Evolutionary conservation across 2,329 filamentous ascomycete genomes (phyloP), one percentile per base, ranked within the genome.

Genomic region (Talaromyces sp.): DNA sequence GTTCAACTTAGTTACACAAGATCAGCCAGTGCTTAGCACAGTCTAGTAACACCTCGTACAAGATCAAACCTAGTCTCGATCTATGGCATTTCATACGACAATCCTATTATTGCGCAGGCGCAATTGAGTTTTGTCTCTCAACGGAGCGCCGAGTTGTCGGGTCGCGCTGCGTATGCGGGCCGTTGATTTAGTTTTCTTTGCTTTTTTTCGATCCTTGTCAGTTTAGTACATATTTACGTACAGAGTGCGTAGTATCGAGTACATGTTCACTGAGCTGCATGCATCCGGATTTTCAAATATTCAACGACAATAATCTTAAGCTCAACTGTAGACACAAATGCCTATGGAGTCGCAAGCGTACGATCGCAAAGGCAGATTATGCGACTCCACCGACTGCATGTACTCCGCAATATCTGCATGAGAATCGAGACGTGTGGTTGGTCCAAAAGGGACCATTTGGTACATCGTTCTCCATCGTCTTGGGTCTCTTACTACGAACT

Each of bases 111-210:
- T 19, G 27, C 3, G 14, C 31, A 19, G 33, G 31, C 33, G 33
- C 33, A 56, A 56, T 56, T 56, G 52, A 56, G 52, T 56, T 56
- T 56, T 56, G 16, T 35, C 10, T 56, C 33, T 37, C 33, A 39
- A 19, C n/a, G 31, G 31, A 37, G 52, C 52, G 19, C 52, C 52
- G 33, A 39, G 24, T 37, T 56, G 52, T 24, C 52, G 52, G 52
- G 52, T 56, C 52, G 52, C 52, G 52, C 52, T 56, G 52, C n/a
- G 24, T 56, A 22, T 56, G 52, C 52, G 52, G 33, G 33, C 52
- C 33, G 52, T 39, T 39, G 52, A 33, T 9, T 56, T 56, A 37
- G 52, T 37, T 56, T 48, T 54, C 31, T 54, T 56, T 56, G 31
- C 52, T 56, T 56, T 56, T 54, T 54, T 19, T 37, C 2, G 4